These are phyloP conservation scores for Coriolopsis trogii DNA, from an alignment of 1,284 basidiomycete genomes.

Conservation along the genomic window DNA sequence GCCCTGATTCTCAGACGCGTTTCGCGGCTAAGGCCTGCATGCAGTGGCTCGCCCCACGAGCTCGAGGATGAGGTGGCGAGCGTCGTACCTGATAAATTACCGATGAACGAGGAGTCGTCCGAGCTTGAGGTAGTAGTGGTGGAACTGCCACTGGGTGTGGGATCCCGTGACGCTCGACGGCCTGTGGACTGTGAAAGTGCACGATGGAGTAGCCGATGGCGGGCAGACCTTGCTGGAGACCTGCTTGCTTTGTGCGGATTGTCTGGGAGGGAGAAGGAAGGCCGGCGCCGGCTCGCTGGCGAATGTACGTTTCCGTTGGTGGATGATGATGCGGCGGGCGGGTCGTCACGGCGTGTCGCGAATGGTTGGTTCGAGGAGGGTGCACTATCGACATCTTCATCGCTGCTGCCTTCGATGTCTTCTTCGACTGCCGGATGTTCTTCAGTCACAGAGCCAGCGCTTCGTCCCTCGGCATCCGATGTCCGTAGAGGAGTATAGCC, in stretches of 20 bases:
- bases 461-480: not conserved
- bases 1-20: slow-evolving; percentile 33
- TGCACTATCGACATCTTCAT: not conserved
- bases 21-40: slow-evolving; percentile 33
- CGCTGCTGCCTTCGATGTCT: slow-evolving; percentile 5
- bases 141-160: slow-evolving; percentile 8
- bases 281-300: not conserved
- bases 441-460: not conserved
- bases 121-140: slow-evolving; percentile 22
- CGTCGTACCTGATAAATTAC: slow-evolving; percentile 25
- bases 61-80: slow-evolving; percentile 21
- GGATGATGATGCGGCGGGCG: not conserved
- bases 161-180: not conserved
- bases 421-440: not conserved
- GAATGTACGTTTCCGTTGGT: not conserved
- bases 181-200: not conserved
- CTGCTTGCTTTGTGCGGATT: not conserved
- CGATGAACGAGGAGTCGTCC: slow-evolving; percentile 15
- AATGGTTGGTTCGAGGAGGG: not conserved
- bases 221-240: slow-evolving; percentile 1
- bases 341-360: not conserved
- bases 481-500: slow-evolving; percentile 10
- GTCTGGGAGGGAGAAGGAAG: not conserved
- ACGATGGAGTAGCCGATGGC: not conserved
- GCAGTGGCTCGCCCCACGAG: slow-evolving; percentile 32